phyloP scores from a whole-genome alignment of 2,329 filamentous ascomycete genomes.

The Cladobotryum mycophilum region DNA sequence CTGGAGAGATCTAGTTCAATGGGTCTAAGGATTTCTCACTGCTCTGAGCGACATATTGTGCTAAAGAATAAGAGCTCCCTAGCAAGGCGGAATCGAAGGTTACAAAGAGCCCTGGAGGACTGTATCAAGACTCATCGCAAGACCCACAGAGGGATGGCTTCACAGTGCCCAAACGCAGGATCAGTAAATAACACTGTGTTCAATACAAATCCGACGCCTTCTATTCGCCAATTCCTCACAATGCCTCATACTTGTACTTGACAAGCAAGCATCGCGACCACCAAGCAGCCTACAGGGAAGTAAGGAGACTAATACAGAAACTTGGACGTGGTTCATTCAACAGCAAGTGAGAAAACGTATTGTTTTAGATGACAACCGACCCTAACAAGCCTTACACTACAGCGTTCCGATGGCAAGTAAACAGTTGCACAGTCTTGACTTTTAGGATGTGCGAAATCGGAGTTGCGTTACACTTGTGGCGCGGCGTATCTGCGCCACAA shows the following conservation, averaged over 20 bases:
- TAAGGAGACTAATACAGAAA: not conserved
- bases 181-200: not conserved
- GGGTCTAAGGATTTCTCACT: not conserved
- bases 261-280: not conserved
- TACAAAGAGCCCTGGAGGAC: not conserved
- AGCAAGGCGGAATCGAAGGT: not conserved
- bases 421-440: not conserved
- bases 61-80: not conserved
- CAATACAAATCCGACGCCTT: not conserved
- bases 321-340: not conserved
- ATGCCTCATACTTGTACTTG: not conserved
- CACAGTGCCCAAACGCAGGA: not conserved
- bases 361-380: not conserved
- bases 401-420: not conserved
- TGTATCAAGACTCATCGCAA: constrained; percentile 1
- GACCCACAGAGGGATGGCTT: not conserved
- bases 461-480: not conserved
- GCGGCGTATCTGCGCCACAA: constrained; percentile 1
- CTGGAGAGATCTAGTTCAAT: not conserved
- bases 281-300: not conserved
- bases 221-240: not conserved
- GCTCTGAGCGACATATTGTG: not conserved
- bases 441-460: constrained; percentile 1
- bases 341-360: not conserved
- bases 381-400: not conserved